Evolutionary conservation across 495 filamentous ascomycete genomes (phyloP).

Genomic region (Penicillium diatomitis): DNA sequence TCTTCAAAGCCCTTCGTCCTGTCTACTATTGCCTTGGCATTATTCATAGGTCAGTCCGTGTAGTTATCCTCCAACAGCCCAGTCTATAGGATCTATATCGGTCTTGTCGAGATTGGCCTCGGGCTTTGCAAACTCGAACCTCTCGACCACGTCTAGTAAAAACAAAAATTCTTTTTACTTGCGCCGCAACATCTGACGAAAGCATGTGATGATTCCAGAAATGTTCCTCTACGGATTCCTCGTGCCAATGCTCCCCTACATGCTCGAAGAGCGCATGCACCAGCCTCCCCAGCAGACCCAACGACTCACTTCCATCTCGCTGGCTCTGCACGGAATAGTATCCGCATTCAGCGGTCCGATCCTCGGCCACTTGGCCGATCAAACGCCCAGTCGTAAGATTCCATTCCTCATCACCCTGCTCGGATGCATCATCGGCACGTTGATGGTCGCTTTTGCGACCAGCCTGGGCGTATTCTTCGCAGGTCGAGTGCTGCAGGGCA

Average conservation of each 20-base stretch:
- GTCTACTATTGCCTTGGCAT: no score
- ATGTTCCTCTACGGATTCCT: constrained; percentile 18
- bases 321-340: constrained; percentile 11
- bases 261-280: constrained; percentile 15
- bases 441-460: background rate
- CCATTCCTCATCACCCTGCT: constrained; percentile 3
- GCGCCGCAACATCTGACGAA: no score
- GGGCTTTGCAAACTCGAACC: no score
- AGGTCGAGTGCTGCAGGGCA: constrained; percentile 15
- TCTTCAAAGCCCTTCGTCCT: no score
- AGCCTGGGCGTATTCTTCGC: constrained; percentile 5
- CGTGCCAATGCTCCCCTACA: constrained; percentile 18
- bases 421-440: constrained; percentile 1
- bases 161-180: no score
- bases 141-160: no score
- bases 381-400: constrained; percentile 4
- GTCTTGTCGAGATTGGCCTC: no score
- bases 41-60: no score
- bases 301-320: constrained; percentile 5
- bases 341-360: constrained; percentile 8
- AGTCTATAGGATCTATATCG: no score
- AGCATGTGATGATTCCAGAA: background rate
- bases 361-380: constrained; percentile 15
- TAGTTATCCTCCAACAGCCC: no score
- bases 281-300: constrained; percentile 7